Evolutionary conservation across 1,139 yeast genomes (phyloP).

Genomic region (Saccharomyces uvarum): DNA sequence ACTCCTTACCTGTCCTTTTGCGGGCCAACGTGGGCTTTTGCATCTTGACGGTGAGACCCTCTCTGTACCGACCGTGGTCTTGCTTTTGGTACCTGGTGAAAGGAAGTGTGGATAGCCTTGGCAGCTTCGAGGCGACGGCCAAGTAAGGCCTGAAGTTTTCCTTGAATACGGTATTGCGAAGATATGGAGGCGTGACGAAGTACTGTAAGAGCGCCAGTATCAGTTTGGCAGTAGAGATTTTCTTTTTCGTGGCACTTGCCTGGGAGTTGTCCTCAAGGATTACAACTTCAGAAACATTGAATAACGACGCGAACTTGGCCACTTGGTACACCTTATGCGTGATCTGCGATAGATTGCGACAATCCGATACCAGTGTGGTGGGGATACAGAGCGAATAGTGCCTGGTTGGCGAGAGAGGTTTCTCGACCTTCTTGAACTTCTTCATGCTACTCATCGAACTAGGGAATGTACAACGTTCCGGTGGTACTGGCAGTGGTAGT

Average conservation of each 20-base stretch:
- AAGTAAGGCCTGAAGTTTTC: conserved; percentile 41
- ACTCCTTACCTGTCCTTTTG: conserved; percentile 34
- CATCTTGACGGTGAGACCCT: conserved; percentile 66
- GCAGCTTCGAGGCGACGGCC: conserved; percentile 60
- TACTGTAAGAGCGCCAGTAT: conserved; percentile 70
- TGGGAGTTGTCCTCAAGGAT: conserved; percentile 43
- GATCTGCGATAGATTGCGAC: conserved; percentile 61
- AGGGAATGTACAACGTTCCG: background rate
- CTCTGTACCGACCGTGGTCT: conserved; percentile 37
- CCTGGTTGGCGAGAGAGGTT: conserved; percentile 20
- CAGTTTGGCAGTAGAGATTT: conserved; percentile 39
- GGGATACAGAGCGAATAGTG: conserved; percentile 57
- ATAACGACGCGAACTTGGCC: conserved; percentile 65
- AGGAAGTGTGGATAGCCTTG: conserved; percentile 66
- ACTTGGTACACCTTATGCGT: conserved; percentile 70
- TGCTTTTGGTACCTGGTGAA: conserved; percentile 47
- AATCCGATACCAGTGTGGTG: conserved; percentile 50
- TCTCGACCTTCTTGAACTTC: conserved; percentile 20
- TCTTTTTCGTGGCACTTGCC: conserved; percentile 10
- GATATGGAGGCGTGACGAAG: conserved; percentile 80
- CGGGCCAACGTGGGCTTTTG: conserved; percentile 34
- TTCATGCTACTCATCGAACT: conserved; percentile 4
- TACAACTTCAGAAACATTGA: conserved; percentile 64
- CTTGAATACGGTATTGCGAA: conserved; percentile 57
- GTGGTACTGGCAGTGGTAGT: background rate